Percentiles rank a stretch among this genome's conserved stretches.
Evolutionary conservation across 1,284 basidiomycete genomes (phyloP).

Genomic region (Sporisorium iseilematis-ciliati): DNA sequence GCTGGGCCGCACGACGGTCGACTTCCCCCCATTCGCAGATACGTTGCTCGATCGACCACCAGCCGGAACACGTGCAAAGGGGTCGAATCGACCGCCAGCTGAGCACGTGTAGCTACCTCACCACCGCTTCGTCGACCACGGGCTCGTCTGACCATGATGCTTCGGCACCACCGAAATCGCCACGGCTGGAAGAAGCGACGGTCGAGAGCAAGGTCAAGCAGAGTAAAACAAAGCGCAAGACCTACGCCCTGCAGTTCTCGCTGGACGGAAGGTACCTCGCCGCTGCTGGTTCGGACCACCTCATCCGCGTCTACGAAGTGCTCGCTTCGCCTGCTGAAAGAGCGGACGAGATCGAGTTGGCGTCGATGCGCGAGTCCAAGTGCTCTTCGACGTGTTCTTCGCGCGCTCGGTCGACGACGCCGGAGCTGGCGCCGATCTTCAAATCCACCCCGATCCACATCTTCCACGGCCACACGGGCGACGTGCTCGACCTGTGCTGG

Average conservation of each 20-base stretch:
- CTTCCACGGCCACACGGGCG: conserved; percentile 68
- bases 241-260: conserved; percentile 68
- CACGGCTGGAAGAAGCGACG: conserved; percentile 17
- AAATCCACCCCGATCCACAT: conserved; percentile 61
- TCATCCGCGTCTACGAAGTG: conserved; percentile 65
- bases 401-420: background rate
- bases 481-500: conserved; percentile 70
- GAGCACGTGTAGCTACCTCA: conserved; percentile 24
- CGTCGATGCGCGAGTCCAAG: conserved; percentile 15
- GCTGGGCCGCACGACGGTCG: conserved; percentile 18
- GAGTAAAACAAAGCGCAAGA: conserved; percentile 51
- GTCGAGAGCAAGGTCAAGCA: conserved; percentile 11
- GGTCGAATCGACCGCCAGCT: conserved; percentile 24
- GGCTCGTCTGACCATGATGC: conserved; percentile 10
- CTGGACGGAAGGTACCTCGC: conserved; percentile 69
- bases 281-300: conserved; percentile 68
- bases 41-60: conserved; percentile 10
- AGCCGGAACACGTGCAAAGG: background rate
- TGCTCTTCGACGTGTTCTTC: too few relatives aligned
- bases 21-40: conserved; percentile 16
- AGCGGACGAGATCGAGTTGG: conserved; percentile 32
- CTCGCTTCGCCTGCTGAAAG: conserved; percentile 39
- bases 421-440: conserved; percentile 49
- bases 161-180: conserved; percentile 23
- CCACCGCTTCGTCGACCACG: conserved; percentile 12